These are phyloP conservation scores for Apophysomyces variabilis DNA, from an alignment of 371 early-diverging fungal species.

Conservation along the genomic window DNA sequence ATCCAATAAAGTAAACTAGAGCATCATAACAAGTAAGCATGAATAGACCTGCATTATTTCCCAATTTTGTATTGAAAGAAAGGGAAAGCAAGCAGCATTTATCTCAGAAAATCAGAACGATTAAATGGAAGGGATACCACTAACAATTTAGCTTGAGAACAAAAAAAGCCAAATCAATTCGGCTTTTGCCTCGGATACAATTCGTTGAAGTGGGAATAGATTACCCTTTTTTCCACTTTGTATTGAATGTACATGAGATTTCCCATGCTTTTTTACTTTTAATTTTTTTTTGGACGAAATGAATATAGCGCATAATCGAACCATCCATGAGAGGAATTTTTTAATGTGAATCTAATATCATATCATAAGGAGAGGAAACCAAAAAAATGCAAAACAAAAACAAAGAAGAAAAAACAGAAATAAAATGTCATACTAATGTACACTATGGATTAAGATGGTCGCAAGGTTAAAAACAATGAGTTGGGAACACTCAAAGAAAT, in stretches of 20 bases:
- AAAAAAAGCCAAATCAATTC: too few species aligned
- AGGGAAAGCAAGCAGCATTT: too few species aligned
- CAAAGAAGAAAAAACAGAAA: not conserved
- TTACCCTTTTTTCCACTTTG: not conserved
- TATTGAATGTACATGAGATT: not conserved
- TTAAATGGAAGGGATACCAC: too few species aligned
- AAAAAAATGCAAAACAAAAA: slow-evolving; percentile 6
- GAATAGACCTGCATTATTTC: too few species aligned
- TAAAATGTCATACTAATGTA: not conserved
- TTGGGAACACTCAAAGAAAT: not conserved
- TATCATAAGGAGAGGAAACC: not conserved
- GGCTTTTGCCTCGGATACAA: not conserved
- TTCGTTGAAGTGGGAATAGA: too few species aligned
- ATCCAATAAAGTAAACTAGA: too few species aligned
- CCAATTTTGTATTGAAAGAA: too few species aligned
- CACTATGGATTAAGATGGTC: not conserved
- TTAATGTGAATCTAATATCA: not conserved
- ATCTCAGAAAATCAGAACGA: too few species aligned
- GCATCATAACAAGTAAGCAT: too few species aligned
- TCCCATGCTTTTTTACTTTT: not conserved
- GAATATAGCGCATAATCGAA: not conserved
- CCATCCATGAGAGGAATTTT: not conserved
- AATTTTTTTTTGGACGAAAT: not conserved
- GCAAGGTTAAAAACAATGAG: not conserved
- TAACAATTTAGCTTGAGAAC: too few species aligned